Percentiles rank a stretch among this genome's conserved stretches.
These are phyloP conservation scores for Heimioporus retisporus DNA, from an alignment of 1,284 basidiomycete genomes.

Conservation along the genomic window DNA sequence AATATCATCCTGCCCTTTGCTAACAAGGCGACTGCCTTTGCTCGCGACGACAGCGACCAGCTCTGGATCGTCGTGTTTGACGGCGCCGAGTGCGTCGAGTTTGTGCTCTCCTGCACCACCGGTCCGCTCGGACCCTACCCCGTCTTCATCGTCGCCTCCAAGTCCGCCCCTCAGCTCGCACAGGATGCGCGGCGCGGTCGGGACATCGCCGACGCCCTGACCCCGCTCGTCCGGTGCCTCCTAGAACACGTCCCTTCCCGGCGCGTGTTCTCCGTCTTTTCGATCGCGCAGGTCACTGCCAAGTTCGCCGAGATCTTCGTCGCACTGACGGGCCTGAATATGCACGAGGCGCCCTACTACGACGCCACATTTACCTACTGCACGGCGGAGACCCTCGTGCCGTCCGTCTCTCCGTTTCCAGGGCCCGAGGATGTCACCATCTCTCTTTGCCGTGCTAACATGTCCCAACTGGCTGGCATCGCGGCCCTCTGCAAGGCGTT, in stretches of 20 bases:
- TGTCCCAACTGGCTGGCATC: conserved; percentile 53
- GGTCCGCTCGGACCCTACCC: conserved; percentile 67
- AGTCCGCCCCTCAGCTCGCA: conserved; percentile 43
- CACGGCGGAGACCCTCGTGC: conserved; percentile 52
- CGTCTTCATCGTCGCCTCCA: conserved; percentile 62
- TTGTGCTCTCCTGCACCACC: conserved; percentile 68
- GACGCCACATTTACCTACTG: conserved; percentile 69
- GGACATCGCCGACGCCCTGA: conserved; percentile 48
- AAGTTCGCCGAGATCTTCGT: conserved; percentile 57
- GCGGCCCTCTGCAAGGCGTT: conserved; percentile 65
- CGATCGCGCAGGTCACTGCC: conserved; percentile 57
- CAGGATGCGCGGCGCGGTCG: conserved; percentile 26
- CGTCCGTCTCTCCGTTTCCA: conserved; percentile 23
- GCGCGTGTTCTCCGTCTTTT: conserved; percentile 79
- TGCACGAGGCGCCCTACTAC: conserved; percentile 62
- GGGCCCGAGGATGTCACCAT: conserved; percentile 37
- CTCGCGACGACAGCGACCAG: conserved; percentile 42
- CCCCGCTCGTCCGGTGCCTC: conserved; percentile 46
- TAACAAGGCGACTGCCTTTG: conserved; percentile 20
- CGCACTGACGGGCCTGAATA: conserved; percentile 47
- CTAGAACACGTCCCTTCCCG: conserved; percentile 37
- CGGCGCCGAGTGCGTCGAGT: conserved; percentile 49
- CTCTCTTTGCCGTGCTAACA: conserved; percentile 55
- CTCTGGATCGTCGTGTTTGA: conserved; percentile 62
- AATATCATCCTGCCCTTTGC: conserved; percentile 69